A percentile compares a stretch with the other conserved stretches of the same genome.
Evolutionary conservation across 768 basidiomycete species (phyloP).

Genomic region (Rhizopogon rudus): DNA sequence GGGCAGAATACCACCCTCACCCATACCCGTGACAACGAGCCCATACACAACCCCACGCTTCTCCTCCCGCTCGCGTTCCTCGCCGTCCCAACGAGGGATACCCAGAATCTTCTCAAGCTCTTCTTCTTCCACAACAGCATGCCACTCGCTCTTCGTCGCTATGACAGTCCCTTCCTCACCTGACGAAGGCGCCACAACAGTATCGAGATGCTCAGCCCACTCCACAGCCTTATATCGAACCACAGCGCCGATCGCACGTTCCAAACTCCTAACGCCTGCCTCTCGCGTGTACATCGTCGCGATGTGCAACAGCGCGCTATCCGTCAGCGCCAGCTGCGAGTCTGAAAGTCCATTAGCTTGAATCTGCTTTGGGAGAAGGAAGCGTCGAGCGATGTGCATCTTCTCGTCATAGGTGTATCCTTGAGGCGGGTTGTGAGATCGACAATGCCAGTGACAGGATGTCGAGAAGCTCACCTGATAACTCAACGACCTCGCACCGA

Average conservation of each 20-base stretch:
- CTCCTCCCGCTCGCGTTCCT: conserved; percentile 73
- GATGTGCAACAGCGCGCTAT: conserved; percentile 66
- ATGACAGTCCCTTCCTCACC: conserved; percentile 5
- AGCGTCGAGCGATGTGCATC: conserved; percentile 80
- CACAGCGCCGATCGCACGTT: conserved; percentile 83
- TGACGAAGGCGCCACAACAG: conserved; percentile 3
- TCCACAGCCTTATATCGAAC: conserved; percentile 91
- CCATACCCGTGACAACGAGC: conserved; percentile 83
- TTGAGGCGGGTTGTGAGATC: conserved; percentile 7
- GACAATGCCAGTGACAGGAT: not conserved
- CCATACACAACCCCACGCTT: conserved; percentile 78
- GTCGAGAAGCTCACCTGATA: conserved; percentile 48
- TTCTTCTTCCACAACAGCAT: conserved; percentile 51
- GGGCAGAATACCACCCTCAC: conserved; percentile 79
- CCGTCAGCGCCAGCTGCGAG: conserved; percentile 58
- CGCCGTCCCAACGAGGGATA: conserved; percentile 72
- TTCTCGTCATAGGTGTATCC: conserved; percentile 92
- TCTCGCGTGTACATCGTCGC: conserved; percentile 83
- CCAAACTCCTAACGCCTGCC: conserved; percentile 88
- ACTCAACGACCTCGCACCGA: conserved; percentile 82
- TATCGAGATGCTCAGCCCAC: conserved; percentile 62
- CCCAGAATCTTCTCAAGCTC: conserved; percentile 87
- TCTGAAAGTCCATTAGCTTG: conserved; percentile 67
- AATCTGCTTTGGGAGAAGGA: conserved; percentile 88
- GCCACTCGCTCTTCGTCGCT: conserved; percentile 38